Evolutionary conservation across 2,329 filamentous ascomycete species (phyloP), one percentile per base, ranked within the genome.

Genomic region (Microcyclospora pomicola): DNA sequence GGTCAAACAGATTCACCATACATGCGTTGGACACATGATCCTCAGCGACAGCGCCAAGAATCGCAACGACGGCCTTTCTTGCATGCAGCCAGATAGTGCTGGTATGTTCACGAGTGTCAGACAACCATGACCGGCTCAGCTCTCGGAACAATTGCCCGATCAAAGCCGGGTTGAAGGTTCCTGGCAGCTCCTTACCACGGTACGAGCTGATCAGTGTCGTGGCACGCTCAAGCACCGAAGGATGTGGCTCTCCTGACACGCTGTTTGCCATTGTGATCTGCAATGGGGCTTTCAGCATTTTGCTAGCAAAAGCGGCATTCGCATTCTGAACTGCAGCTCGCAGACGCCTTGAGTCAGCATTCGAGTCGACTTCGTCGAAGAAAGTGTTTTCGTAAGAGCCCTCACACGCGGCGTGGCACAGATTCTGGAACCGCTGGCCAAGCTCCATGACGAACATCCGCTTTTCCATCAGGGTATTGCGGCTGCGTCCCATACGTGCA

Each of bases 71-170:
- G 35, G 37, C 34, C 15, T 15, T 39, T 24, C 37, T 31, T 34
- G 37, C 31, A n/a, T 31, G 16, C 14, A 19, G 28, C 15, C 27
- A 14, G 16, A 39, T 28, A 27, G 15, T 16, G 6, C 50, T 40
- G 27, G 65, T 51, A 37, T 65, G 61, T 0, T 42, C 31, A 4
- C 30, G 37, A 5, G 51, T 58, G 3, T 67, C 61, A 0, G 39
- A 24, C 29, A 62, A 52, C 76, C 75, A 81, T 0, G 66, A 68
- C 4, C 44, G 37, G 0, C 66, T 73, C 38, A 80, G 74, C 31
- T 76, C 65, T n/a, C 57, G 56, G 47, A 80, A 80, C 0, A 81
- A 49, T 16, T 77, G 69, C 0, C 60, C 58, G 0, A 80, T 63
- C 7, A 80, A 56, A 40, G 73, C 52, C 0, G 74, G 68, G 40